A percentile compares a stretch with the other conserved stretches of the same genome.
These are phyloP conservation scores for Citeromyces matritensis DNA, from an alignment of 805 yeast genomes.

Conservation along the genomic window DNA sequence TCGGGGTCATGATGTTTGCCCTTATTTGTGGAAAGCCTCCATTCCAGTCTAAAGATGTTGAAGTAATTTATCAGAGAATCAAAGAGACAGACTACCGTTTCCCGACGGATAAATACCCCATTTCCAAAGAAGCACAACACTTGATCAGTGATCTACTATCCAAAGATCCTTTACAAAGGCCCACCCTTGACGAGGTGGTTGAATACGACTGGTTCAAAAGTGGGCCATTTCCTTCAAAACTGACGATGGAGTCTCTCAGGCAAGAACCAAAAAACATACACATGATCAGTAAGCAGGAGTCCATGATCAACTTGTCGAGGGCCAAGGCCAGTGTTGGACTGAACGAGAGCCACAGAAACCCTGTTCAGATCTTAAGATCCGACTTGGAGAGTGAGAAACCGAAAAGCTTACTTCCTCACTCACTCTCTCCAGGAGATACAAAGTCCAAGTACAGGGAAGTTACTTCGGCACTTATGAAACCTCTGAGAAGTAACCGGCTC, in stretches of 20 bases:
- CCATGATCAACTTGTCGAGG: constrained; percentile 49
- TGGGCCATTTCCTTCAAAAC: constrained; percentile 65
- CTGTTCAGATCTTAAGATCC: constrained; percentile 54
- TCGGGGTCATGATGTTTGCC: constrained; percentile 93
- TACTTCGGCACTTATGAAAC: constrained; percentile 10
- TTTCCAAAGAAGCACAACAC: constrained; percentile 57
- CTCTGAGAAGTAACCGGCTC: constrained; percentile 10
- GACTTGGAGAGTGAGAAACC: constrained; percentile 60
- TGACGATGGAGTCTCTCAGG: constrained; percentile 47
- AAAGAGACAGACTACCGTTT: constrained; percentile 67
- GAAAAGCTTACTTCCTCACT: constrained; percentile 63
- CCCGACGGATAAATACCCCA: constrained; percentile 43
- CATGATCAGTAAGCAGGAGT: constrained; percentile 40
- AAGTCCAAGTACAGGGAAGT: constrained; percentile 75
- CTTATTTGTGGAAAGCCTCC: constrained; percentile 92
- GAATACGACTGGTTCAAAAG: constrained; percentile 71
- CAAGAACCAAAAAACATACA: constrained; percentile 44
- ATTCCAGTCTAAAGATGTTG: constrained; percentile 90
- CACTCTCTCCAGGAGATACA: constrained; percentile 87
- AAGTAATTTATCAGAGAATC: constrained; percentile 83
- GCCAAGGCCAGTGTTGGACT: constrained; percentile 51
- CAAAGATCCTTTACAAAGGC: constrained; percentile 70
- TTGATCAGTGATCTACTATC: constrained; percentile 63
- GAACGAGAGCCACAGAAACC: constrained; percentile 31
- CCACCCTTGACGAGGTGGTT: constrained; percentile 63